A percentile compares a stretch with the other conserved stretches of the same genome.
These are phyloP conservation scores for Trifolium fragiferum DNA, from an alignment of 306 rosid genomes.

Conservation along the genomic window DNA sequence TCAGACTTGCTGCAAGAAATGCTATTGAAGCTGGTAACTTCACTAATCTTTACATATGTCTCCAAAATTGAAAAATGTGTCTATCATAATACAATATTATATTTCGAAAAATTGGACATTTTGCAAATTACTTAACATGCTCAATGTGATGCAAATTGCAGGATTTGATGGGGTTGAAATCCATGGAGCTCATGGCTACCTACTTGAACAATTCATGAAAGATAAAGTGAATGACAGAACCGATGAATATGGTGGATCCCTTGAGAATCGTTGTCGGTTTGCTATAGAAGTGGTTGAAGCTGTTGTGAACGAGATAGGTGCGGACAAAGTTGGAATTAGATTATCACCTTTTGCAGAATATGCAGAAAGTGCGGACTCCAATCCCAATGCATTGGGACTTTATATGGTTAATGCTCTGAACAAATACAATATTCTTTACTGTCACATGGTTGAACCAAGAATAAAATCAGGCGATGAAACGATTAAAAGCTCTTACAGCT, in stretches of 20 bases:
- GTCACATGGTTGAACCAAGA: not conserved
- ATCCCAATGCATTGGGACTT: not conserved
- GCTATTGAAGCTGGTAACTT: constrained; percentile 66
- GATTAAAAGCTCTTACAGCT: not conserved
- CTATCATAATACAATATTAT: not conserved
- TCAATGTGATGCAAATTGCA: constrained; percentile 26
- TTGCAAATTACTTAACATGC: not conserved
- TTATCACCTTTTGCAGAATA: not conserved
- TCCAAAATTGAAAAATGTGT: not conserved
- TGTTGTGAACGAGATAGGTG: not conserved
- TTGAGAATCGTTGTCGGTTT: not conserved
- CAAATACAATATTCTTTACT: not conserved
- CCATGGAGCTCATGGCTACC: constrained; percentile 71
- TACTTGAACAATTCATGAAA: constrained; percentile 68
- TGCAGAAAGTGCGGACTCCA: not conserved
- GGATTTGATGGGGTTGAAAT: constrained; percentile 86
- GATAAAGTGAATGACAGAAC: constrained; percentile 37
- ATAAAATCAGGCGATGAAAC: not conserved
- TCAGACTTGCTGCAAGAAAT: constrained; percentile 45
- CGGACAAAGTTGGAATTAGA: not conserved
- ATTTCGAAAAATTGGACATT: not conserved
- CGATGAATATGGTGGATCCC: not conserved
- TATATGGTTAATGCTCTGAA: not conserved
- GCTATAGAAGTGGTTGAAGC: not conserved
- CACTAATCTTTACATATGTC: not conserved